These are phyloP conservation scores for Puccinia novopanici DNA, from an alignment of 1,284 basidiomycete genomes.

Conservation along the genomic window DNA sequence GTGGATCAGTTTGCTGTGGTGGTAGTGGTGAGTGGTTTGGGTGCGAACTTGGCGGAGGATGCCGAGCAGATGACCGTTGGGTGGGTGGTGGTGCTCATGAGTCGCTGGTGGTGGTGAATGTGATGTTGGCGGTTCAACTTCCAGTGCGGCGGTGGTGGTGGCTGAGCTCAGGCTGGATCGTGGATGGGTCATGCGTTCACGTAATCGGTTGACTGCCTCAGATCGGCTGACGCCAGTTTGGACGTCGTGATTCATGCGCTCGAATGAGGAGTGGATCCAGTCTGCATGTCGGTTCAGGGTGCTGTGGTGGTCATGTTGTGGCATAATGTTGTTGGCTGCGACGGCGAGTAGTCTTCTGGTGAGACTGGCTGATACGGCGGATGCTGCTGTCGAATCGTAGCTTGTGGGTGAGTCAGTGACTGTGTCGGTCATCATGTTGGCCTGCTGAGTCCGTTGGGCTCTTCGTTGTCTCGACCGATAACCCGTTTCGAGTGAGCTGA, in stretches of 20 bases:
- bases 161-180: neutral
- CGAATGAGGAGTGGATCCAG: slow-evolving; percentile 22
- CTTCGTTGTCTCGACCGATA: neutral
- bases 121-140: too few relatives aligned
- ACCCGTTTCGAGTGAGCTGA: slow-evolving; percentile 9
- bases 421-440: neutral
- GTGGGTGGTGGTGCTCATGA: too few relatives aligned
- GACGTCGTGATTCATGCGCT: slow-evolving; percentile 30
- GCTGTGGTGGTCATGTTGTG: neutral
- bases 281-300: neutral
- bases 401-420: neutral
- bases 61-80: too few relatives aligned
- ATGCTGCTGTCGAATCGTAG: neutral
- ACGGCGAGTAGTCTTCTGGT: slow-evolving; percentile 22
- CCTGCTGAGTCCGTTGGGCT: neutral
- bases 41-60: neutral
- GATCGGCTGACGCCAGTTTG: neutral
- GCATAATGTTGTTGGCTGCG: neutral
- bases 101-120: too few relatives aligned
- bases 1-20: neutral
- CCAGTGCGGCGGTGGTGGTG: neutral
- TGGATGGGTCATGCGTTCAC: slow-evolving; percentile 1
- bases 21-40: neutral
- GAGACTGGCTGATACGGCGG: neutral
- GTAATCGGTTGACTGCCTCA: slow-evolving; percentile 25